Base-by-base conservation (phyloP, 2,329 filamentous ascomycete species). In the Periconia sp. region DNA sequence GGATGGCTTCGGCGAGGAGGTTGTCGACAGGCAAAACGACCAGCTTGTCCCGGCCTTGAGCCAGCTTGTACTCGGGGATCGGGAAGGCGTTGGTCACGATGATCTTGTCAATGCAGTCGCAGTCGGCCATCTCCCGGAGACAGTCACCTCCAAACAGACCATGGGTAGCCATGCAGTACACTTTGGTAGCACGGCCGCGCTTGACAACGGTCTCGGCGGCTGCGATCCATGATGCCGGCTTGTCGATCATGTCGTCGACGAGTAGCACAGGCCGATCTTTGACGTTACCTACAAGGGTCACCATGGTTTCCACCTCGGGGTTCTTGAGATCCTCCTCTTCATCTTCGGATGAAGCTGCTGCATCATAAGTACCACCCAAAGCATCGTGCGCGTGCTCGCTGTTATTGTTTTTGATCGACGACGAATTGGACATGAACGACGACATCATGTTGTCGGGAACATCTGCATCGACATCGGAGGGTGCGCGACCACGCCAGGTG, bases 221-320 rank as follows among this genome's bases (percentile, higher is more conserved):
- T 6, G 93, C 93, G 62, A 99, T 95, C 94, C 94, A 99, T 7
- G 91, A 96, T 14, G 89, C 91, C 10, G 92, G 87, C 78, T 96
- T 97, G 77, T 99, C 94, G 68, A 99, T 97, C 90, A 99, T 97
- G 73, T 99, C 94, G 72, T 99, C 94, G 47, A 99, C 90, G 56
- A 99, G 92, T 71, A 99, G 89, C 50, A 97, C 94, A 0, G 91
- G 88, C 54, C 91, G 86, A 70, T 91, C 86, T 69, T 87, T 89
- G 55, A 99, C 94, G 66, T 97, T 91, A 56, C 94, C 94, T 14
- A 99, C 94, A n/a, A 99, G 81, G 0, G 94, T 99, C 65, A 99
- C 95, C 79, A 93, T 96, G 69, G 92, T 92, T 77, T 99, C 94
- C 19, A 93, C 81, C 56, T 88, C 87, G 11, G 88, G 85, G 62